Conservation (phyloP, 768 basidiomycete genomes). For the Lactarius pseudohatsudake region DNA sequence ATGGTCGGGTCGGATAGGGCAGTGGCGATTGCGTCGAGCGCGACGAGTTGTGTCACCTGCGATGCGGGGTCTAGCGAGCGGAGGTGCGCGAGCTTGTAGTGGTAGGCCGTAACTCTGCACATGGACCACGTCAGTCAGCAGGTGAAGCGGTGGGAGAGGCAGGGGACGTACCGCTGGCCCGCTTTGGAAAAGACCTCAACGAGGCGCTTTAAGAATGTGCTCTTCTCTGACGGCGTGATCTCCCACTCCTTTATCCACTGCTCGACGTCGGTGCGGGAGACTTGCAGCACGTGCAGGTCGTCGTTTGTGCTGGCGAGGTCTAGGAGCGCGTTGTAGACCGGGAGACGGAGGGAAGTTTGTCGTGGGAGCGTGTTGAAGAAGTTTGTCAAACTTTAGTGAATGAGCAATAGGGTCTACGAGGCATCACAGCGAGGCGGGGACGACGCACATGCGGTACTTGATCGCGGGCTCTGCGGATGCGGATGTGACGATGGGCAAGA, state of each 20-base stretch:
- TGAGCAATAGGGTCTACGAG: neutral
- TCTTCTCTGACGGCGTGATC: neutral
- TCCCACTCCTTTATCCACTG: neutral
- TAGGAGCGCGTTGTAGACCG: neutral
- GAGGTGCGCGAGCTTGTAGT: neutral
- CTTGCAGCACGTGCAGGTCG: neutral
- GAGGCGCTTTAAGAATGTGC: conserved; percentile 44
- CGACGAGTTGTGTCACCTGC: neutral
- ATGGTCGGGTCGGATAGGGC: conserved; percentile 64
- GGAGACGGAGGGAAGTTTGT: neutral
- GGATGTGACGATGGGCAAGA: neutral
- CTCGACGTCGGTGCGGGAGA: neutral
- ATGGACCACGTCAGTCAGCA: conserved; percentile 41
- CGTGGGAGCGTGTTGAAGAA: neutral
- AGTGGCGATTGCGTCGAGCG: conserved; percentile 57
- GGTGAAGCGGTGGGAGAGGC: conserved; percentile 43
- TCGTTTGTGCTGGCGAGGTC: neutral
- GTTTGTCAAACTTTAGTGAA: neutral
- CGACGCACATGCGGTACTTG: neutral
- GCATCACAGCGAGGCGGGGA: neutral
- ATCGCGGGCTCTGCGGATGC: neutral
- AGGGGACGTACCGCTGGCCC: neutral
- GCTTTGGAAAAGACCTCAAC: conserved; percentile 37
- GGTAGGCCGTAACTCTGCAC: neutral
- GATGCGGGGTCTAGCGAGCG: neutral